phyloP scores from a whole-genome alignment of 345 rosid genomes.

The Conringia planisiliqua region DNA sequence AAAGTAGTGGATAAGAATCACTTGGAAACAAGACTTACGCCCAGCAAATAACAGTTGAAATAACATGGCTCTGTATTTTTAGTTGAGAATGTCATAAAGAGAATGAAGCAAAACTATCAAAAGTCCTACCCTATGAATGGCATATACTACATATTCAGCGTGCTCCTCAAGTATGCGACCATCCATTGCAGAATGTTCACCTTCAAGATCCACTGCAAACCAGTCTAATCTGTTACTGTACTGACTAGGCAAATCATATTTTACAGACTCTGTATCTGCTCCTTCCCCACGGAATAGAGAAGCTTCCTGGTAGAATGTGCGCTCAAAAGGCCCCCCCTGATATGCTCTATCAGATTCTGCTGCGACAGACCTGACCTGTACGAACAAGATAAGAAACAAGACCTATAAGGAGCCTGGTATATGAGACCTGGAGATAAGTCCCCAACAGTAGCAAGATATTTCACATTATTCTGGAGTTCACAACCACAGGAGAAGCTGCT shows the following conservation, averaged over 20 bases:
- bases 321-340: conserved; percentile 84
- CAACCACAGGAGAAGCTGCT: background rate
- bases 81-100: background rate
- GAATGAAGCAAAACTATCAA: conserved; percentile 23
- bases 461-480: background rate
- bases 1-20: background rate
- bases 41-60: background rate
- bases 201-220: conserved; percentile 99
- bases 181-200: conserved; percentile 99
- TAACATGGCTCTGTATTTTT: background rate
- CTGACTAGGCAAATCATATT: conserved; percentile 55
- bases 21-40: background rate
- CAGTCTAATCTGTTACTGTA: conserved; percentile 72
- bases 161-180: conserved; percentile 95
- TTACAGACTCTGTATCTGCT: conserved; percentile 34
- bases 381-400: conserved; percentile 3
- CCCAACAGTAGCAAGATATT: background rate
- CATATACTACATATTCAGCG: conserved; percentile 94
- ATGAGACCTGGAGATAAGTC: conserved; percentile 10
- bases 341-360: conserved; percentile 94
- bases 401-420: background rate
- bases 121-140: conserved; percentile 83
- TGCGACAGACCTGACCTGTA: conserved; percentile 87
- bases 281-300: conserved; percentile 46
- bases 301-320: conserved; percentile 70